Percentiles rank a stretch among this genome's conserved stretches.
Conservation (phyloP, 2,329 filamentous ascomycete genomes). For the Xylaria arbuscula region DNA sequence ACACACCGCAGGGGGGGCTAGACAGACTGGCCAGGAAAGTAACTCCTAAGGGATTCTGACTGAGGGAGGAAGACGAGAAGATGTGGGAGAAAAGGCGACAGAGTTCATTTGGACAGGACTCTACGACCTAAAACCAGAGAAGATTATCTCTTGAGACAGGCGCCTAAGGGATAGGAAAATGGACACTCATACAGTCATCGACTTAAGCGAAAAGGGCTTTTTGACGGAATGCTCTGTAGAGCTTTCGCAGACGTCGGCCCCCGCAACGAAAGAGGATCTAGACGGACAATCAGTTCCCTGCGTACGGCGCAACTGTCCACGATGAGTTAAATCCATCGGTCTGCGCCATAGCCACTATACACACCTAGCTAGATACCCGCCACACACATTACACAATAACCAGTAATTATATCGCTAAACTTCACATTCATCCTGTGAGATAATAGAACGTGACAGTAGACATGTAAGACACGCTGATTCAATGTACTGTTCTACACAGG, state of each 20-base stretch:
- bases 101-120: background rate
- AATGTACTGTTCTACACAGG: conserved; percentile 30
- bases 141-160: background rate
- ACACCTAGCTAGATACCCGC: background rate
- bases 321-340: background rate
- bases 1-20: background rate
- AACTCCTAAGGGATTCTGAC: background rate
- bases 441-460: background rate
- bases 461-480: conserved; percentile 10
- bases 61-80: background rate
- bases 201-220: background rate
- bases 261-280: too few species aligned
- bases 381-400: background rate
- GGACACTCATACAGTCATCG: background rate
- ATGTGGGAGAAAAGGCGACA: background rate
- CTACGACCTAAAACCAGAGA: background rate
- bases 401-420: background rate
- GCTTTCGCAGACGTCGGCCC: too few species aligned
- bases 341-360: conserved; percentile 1
- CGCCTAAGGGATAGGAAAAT: background rate
- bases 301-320: background rate
- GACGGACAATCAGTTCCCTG: too few species aligned
- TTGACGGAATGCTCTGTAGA: background rate
- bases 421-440: background rate
- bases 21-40: background rate